Conservation (phyloP, 2,329 filamentous ascomycete species). For the Fusarium tuaranense region DNA sequence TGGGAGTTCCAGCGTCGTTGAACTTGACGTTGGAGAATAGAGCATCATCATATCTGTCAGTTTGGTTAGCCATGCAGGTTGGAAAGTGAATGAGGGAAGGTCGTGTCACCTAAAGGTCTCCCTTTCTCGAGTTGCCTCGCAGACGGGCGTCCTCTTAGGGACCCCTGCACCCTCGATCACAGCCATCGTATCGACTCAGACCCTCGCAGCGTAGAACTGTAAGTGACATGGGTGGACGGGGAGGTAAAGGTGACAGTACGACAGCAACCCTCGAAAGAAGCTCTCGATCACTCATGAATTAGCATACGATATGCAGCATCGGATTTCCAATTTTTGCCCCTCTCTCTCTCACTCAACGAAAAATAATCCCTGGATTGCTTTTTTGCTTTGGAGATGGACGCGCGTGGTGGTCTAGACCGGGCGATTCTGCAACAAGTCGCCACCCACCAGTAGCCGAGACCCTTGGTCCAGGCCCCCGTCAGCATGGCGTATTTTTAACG, state of each 20-base stretch:
- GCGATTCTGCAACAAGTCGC: slow-evolving; percentile 1
- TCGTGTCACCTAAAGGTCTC: slow-evolving; percentile 47
- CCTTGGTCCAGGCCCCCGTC: neutral
- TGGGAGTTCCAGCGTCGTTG: slow-evolving; percentile 39
- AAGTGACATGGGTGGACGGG: neutral
- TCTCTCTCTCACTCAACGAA: neutral
- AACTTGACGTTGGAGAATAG: slow-evolving; percentile 27
- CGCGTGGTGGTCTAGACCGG: neutral
- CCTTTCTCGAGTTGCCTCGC: slow-evolving; percentile 45
- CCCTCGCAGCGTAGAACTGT: neutral
- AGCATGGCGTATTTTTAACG: neutral
- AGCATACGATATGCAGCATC: neutral
- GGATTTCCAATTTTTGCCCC: neutral
- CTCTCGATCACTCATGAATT: neutral
- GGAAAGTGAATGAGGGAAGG: neutral
- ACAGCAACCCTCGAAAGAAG: neutral
- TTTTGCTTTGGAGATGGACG: neutral
- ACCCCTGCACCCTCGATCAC: neutral
- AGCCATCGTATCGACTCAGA: neutral
- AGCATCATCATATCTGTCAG: slow-evolving; percentile 22
- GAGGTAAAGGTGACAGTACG: neutral
- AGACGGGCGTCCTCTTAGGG: slow-evolving; percentile 27
- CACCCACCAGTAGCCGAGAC: neutral
- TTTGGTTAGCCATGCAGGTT: neutral
- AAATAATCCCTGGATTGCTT: neutral